These are phyloP conservation scores for Sphaerostilbella broomeana DNA, from an alignment of 2,329 filamentous ascomycete genomes.

Conservation along the genomic window DNA sequence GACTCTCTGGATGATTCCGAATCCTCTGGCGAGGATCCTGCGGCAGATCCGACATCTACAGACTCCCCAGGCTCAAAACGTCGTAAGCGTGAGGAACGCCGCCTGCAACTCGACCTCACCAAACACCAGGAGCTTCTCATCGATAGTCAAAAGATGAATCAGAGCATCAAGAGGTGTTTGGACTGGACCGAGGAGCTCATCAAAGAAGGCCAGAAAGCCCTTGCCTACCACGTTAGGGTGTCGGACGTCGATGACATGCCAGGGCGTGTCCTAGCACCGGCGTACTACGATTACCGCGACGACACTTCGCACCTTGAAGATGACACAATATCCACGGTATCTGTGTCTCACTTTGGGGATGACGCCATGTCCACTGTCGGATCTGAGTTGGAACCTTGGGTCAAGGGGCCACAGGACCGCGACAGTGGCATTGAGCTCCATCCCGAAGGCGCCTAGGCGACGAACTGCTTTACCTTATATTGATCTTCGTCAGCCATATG, in stretches of 20 bases:
- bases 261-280: slow-evolving; percentile 64
- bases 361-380: slow-evolving; percentile 20
- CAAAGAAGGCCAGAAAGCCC: slow-evolving; percentile 76
- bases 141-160: slow-evolving; percentile 92
- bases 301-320: slow-evolving; percentile 18
- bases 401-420: slow-evolving; percentile 39
- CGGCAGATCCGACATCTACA: slow-evolving; percentile 11
- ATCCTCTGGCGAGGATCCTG: slow-evolving; percentile 36
- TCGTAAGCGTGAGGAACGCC: slow-evolving; percentile 70
- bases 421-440: slow-evolving; percentile 48
- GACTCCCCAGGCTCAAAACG: slow-evolving; percentile 41
- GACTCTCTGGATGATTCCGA: slow-evolving; percentile 49
- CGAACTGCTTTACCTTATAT: background rate
- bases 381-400: slow-evolving; percentile 24
- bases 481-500: background rate
- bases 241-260: slow-evolving; percentile 65
- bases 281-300: slow-evolving; percentile 53
- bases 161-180: slow-evolving; percentile 83
- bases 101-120: slow-evolving; percentile 75
- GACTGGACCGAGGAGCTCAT: slow-evolving; percentile 88
- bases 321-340: slow-evolving; percentile 20
- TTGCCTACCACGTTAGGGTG: slow-evolving; percentile 72
- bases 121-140: slow-evolving; percentile 84
- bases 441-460: slow-evolving; percentile 30
- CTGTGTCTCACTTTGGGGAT: slow-evolving; percentile 7